These are phyloP conservation scores for Verticillium longisporum DNA, from an alignment of 2,329 filamentous ascomycete species.

Conservation along the genomic window DNA sequence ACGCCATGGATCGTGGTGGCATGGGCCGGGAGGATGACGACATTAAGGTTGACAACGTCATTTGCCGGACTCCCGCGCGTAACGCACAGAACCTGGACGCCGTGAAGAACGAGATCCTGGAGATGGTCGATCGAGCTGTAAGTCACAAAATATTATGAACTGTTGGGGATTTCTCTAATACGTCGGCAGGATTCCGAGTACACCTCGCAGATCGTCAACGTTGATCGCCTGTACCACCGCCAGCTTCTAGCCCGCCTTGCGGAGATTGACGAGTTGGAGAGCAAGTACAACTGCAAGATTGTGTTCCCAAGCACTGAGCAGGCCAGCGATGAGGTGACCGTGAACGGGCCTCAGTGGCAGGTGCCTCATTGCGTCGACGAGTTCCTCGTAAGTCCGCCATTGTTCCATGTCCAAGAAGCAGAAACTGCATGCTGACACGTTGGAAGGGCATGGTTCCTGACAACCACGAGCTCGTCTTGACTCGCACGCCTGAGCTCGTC, in stretches of 20 bases:
- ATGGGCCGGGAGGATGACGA: constrained; percentile 96
- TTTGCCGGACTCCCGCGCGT: constrained; percentile 92
- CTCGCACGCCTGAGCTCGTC: constrained; percentile 66
- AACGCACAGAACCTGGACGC: constrained; percentile 95
- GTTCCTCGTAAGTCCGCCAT: constrained; percentile 59
- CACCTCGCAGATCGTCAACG: constrained; percentile 85
- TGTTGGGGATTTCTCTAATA: constrained; percentile 1
- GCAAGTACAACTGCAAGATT: constrained; percentile 99
- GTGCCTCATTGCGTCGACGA: constrained; percentile 95
- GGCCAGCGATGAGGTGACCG: constrained; percentile 91
- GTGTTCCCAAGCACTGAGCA: constrained; percentile 96
- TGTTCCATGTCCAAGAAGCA: constrained; percentile 4
- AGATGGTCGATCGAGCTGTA: constrained; percentile 95
- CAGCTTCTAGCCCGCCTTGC: constrained; percentile 82
- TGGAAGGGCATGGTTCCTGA: constrained; percentile 88
- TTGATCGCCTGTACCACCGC: constrained; percentile 92
- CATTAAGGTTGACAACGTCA: constrained; percentile 97
- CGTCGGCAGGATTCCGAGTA: constrained; percentile 77
- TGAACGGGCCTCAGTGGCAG: constrained; percentile 96
- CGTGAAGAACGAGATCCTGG: constrained; percentile 97
- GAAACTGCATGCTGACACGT: constrained; percentile 12
- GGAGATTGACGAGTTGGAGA: constrained; percentile 91
- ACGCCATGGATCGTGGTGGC: constrained; percentile 92
- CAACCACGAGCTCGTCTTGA: constrained; percentile 83
- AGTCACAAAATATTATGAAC: constrained; percentile 24